Base-by-base conservation (phyloP, 352 stramenopile species). In the Pythium phragmitis region DNA sequence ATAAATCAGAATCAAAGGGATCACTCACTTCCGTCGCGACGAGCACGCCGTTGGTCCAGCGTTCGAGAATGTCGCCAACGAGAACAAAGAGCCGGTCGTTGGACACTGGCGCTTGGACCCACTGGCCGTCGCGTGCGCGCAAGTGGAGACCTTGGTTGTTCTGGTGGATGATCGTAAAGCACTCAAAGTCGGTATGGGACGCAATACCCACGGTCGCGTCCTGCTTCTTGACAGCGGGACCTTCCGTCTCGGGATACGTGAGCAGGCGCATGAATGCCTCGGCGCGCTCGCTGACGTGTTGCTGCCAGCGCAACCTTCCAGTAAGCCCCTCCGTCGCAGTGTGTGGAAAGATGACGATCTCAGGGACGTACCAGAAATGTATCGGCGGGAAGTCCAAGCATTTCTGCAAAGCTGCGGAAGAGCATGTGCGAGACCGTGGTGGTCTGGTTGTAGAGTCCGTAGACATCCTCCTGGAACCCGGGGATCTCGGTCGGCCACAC, bases 131-230 rank as follows among this genome's bases (percentile, higher is more conserved):
- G 50, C 80, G 82, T 46, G 80, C 82, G 21, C 76, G 50, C 64
- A 94, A 58, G 58, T 94, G 83, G 59, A 94, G 55, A 0, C 85
- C 85, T 39, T 79, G 67, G 36, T 77, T 85, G 50, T 91, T 93
- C 60, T 94, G 85, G 57, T 94, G 85, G 63, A 94, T 91, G 59
- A 92, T 82, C 26, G 83, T 94, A 46, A 94, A 92, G 56, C 79
- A 91, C 69, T 94, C 85, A 59, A 92, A 92, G 57, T 92, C 85
- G 37, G 85, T 94, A 67, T 94, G 85, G 19, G 83, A 89, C 4
- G 83, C 78, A 65, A 94, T 92, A 30, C 85, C 85, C 11, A 94
- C 81, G 2, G 74, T 87, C 34, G 34, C 34, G 34, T 39, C 34
- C 34, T 39, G 34, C 41, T 78, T 80, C 58, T 85, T 85, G 57